Evolutionary conservation across 2,329 filamentous ascomycete genomes (phyloP), one percentile per base, ranked within the genome.

Genomic region (Trichoderma koningiopsis): DNA sequence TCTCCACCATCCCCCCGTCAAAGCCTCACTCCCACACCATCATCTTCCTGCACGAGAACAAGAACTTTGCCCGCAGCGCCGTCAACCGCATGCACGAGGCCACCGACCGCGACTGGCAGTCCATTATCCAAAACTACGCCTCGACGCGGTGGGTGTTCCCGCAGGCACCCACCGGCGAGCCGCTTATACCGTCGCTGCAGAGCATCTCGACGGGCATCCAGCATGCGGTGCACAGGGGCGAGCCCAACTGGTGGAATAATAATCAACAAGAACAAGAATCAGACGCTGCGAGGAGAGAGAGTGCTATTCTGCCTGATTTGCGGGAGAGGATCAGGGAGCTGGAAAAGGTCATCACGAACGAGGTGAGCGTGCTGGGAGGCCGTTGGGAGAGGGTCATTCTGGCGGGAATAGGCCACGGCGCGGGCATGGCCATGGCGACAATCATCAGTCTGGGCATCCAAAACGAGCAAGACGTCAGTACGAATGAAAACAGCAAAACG

Each of bases 141-240:
- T 69, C 67, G 24, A 61, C 52, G 3, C 27, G 67, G n/a, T 69
- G 67, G 67, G 67, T 69, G 16, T 69, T 69, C 19, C 67, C 67
- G 4, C 67, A 69, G 37, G 59, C 67, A 11, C 59, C 67, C 49
- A 69, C 58, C 52, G 67, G 64, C 22, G 60, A 69, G 11, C 57
- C 47, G 7, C 57, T 69, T 2, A 16, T 35, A 5, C 58, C 59
- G 27, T 52, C 67, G 16, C 6, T 27, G 13, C 19, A 61, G 24
- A 55, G 57, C 35, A 68, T 68, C 6, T 60, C 65, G 4, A 68
- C 65, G 47, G 65, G 65, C 8, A 60, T 68, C 24, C 65, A 68
- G 13, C 33, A 57, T 27, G 58, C 13, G 5, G 16, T 33, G 5
- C 65, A 55, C 11, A 43, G 49, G 16, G 65, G 65, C 22, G 43